Conservation (phyloP, 164 flowering plant genomes). For the Nelumbo lutea region DNA sequence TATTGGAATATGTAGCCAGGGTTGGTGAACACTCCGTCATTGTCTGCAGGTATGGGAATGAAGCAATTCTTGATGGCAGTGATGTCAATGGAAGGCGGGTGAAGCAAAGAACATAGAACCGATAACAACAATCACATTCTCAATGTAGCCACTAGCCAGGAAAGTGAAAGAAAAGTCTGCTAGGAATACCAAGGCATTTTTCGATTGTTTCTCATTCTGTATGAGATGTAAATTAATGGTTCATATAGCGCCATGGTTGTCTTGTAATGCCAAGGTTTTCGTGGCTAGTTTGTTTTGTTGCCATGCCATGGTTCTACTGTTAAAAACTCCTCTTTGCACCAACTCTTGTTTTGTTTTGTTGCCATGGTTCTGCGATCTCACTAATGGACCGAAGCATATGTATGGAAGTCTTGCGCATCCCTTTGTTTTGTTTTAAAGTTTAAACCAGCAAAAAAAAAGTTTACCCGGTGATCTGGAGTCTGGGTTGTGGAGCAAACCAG, state of each 20-base stretch:
- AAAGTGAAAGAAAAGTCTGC: not conserved
- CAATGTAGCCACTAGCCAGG: not conserved
- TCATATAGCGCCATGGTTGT: not conserved
- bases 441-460: too few species aligned
- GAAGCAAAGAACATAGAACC: conserved; percentile 53
- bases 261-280: too few species aligned
- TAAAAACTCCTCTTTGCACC: too few species aligned
- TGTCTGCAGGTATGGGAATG: conserved; percentile 37
- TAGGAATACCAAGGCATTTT: not conserved
- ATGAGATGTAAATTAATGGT: not conserved
- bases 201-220: not conserved
- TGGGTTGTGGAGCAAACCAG: too few species aligned
- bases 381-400: too few species aligned
- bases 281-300: too few species aligned
- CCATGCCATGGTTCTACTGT: too few species aligned
- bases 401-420: too few species aligned
- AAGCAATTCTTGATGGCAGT: conserved; percentile 54
- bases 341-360: too few species aligned
- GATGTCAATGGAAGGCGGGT: conserved; percentile 77
- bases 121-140: not conserved
- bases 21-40: conserved; percentile 47
- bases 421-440: too few species aligned
- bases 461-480: too few species aligned
- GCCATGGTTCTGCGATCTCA: too few species aligned
- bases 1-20: conserved; percentile 67